These are phyloP conservation scores for Russula abietina DNA, from an alignment of 768 basidiomycete species.

Conservation along the genomic window DNA sequence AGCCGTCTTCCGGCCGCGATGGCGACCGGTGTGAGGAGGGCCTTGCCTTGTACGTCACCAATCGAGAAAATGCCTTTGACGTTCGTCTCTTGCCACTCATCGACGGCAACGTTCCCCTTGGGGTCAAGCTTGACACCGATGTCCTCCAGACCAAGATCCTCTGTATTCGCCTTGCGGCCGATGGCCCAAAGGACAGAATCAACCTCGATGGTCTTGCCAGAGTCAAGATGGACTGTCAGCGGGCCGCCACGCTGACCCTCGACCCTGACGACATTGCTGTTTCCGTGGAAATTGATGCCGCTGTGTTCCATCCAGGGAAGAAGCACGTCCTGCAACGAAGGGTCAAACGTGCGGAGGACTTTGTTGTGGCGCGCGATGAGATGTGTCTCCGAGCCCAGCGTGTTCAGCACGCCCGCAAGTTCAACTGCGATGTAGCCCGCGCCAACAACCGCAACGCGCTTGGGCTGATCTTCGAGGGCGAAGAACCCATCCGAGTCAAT, in stretches of 20 bases:
- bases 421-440: slow-evolving; percentile 99
- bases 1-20: slow-evolving; percentile 91
- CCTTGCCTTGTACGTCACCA: slow-evolving; percentile 92
- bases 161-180: slow-evolving; percentile 78
- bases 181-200: slow-evolving; percentile 93
- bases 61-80: slow-evolving; percentile 71
- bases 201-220: slow-evolving; percentile 73
- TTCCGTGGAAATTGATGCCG: slow-evolving; percentile 83
- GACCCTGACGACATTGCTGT: slow-evolving; percentile 66
- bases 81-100: slow-evolving; percentile 84
- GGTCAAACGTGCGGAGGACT: slow-evolving; percentile 91
- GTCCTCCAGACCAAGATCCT: slow-evolving; percentile 69
- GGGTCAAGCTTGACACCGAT: slow-evolving; percentile 67
- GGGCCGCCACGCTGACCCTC: slow-evolving; percentile 67
- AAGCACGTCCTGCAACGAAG: slow-evolving; percentile 72
- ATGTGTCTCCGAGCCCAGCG: slow-evolving; percentile 88
- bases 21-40: slow-evolving; percentile 90
- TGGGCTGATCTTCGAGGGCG: slow-evolving; percentile 82
- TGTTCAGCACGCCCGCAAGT: slow-evolving; percentile 88
- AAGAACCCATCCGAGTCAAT: slow-evolving; percentile 97
- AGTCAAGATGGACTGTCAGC: slow-evolving; percentile 69
- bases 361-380: slow-evolving; percentile 85
- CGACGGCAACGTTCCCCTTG: slow-evolving; percentile 81
- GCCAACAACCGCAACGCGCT: slow-evolving; percentile 88
- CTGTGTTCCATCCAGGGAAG: slow-evolving; percentile 92